Evolutionary conservation across 345 rosid species (phyloP).

Genomic region (Melaleuca quinquenervia): DNA sequence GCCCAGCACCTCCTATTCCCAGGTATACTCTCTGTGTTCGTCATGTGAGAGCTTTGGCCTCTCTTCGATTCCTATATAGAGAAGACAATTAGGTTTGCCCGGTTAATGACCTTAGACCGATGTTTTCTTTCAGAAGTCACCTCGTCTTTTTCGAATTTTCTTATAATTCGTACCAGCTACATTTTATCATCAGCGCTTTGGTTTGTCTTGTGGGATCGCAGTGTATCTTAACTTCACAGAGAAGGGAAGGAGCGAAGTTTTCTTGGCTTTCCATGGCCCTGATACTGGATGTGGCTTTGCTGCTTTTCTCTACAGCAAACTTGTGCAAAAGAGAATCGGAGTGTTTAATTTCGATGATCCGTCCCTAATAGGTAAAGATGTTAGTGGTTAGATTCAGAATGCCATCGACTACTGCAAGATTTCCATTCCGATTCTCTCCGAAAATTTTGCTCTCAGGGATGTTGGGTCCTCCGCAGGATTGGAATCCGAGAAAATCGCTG

Average conservation of each 20-base stretch:
- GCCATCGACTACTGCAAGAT: neutral
- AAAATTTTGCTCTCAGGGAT: neutral
- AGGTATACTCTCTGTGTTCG: neutral
- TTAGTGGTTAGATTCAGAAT: neutral
- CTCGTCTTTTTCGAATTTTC: neutral
- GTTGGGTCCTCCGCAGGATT: neutral
- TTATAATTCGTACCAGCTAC: neutral
- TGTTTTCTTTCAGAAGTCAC: neutral
- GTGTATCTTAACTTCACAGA: neutral
- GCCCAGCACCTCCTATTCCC: neutral
- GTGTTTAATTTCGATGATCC: neutral
- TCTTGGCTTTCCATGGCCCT: neutral
- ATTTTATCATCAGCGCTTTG: neutral
- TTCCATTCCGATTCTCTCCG: neutral
- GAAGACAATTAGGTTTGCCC: neutral
- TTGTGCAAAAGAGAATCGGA: neutral
- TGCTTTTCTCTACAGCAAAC: fast-evolving
- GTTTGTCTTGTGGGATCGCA: neutral
- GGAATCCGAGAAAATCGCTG: neutral
- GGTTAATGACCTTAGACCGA: neutral
- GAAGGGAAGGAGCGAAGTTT: neutral
- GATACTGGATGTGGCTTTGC: neutral
- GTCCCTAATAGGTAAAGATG: neutral
- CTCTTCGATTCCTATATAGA: neutral
- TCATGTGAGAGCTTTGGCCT: neutral